phyloP scores from a whole-genome alignment of 805 yeast genomes.

The Wickerhamomyces rabaulensis region DNA sequence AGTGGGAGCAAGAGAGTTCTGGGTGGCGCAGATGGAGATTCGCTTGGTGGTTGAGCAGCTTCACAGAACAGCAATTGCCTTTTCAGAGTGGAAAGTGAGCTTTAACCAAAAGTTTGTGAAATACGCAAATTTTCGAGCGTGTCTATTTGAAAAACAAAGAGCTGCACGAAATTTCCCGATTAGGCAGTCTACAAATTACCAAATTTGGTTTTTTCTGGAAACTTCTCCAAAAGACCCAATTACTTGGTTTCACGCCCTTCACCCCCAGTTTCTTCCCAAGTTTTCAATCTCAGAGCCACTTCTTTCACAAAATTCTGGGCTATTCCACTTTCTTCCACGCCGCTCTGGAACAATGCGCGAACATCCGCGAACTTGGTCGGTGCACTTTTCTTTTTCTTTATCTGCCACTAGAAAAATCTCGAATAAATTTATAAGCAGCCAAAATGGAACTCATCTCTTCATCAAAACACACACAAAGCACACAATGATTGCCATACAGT shows the following conservation, averaged over 20 bases:
- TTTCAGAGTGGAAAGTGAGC: too few species aligned
- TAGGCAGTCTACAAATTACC: conserved; percentile 14
- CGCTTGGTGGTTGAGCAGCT: too few species aligned
- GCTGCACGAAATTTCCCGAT: conserved; percentile 6
- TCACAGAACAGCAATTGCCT: neutral
- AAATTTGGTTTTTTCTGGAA: conserved; percentile 6
- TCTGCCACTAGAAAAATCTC: neutral
- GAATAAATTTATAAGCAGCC: neutral
- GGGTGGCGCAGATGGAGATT: neutral
- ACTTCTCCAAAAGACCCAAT: neutral
- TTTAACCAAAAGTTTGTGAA: neutral
- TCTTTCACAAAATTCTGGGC: neutral
- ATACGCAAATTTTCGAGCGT: neutral
- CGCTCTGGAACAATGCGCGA: neutral
- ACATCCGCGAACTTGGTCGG: neutral
- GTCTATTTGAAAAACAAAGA: neutral
- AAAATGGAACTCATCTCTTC: neutral
- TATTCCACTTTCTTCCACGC: neutral
- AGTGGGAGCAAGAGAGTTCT: too few species aligned
- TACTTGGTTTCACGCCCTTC: neutral
- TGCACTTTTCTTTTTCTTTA: neutral
- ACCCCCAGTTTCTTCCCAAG: neutral
- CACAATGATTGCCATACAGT: conserved; percentile 6
- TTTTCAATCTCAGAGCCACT: neutral
- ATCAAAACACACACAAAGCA: neutral